Base-by-base conservation (phyloP, 2,329 filamentous ascomycete genomes). In the Aspergillus texensis region DNA sequence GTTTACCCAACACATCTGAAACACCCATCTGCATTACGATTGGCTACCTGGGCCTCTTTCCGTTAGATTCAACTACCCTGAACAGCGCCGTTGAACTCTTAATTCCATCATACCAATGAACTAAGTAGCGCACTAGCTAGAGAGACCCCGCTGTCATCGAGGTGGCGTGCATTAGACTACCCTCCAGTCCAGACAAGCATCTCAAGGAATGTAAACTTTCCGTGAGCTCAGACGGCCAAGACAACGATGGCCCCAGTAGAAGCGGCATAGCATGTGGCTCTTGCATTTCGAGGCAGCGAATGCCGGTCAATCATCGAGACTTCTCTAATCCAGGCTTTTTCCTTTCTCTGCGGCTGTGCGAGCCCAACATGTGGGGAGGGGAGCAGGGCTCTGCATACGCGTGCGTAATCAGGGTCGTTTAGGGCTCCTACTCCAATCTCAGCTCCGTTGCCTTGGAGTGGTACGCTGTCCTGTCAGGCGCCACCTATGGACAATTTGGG, bases 91-190 rank as follows among this genome's bases (percentile, higher is more conserved):
- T 53, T 53, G 28, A 53, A 53, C 28, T 21, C 30, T 34, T 11
- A 21, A 19, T 34, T 21, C 30, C 19, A 34, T 53, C 50, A 34
- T 34, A 6, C 14, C 8, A 53, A 34, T 32, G 26, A 34, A 34
- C 28, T 32, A 11, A 54, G 30, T 12, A 36, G 11, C 10, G 19
- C 21, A 36, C 30, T 54, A 54, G 32, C 6, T 32, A 24, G n/a
- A 41, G 12, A 16, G 10, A 1, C 32, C 52, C 52, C 52, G 32
- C 34, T 21, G 52, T 21, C 6, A 32, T 19, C 46, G 26, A 50
- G 39, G 52, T 55, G 52, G 52, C 52, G 52, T 55, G 32, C n/a
- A 55, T 39, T 55, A 55, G 32, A 39, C 52, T 55, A 28, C 21
- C 34, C 32, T 36, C 8, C 30, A 12, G 52, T 19, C 52, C n/a